A percentile compares a stretch with the other conserved stretches of the same genome.
Conservation (phyloP, 495 filamentous ascomycete genomes). For the Xylaria scruposa region DNA sequence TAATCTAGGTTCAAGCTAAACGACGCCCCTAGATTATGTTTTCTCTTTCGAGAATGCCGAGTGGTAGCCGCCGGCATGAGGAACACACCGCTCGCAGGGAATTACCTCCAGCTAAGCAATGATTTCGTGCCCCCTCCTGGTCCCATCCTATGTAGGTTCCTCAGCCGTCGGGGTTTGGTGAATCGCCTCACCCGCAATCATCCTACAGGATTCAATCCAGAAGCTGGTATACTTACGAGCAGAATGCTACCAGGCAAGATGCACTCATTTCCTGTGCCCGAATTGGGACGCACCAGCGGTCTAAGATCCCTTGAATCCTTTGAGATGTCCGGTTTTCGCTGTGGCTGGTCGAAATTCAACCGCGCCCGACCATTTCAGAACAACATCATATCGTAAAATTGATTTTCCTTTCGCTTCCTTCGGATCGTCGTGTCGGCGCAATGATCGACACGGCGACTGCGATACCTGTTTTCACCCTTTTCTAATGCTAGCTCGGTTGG, state of each 20-base stretch:
- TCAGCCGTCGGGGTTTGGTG: not conserved
- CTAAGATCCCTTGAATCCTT: not conserved
- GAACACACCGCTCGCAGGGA: not conserved
- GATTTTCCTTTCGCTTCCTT: slow-evolving; percentile 1
- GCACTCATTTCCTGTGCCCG: not conserved
- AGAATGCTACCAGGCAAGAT: slow-evolving; percentile 4
- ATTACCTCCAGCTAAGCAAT: not conserved
- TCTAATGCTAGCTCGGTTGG: not conserved
- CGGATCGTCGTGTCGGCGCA: not conserved
- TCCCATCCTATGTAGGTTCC: not conserved
- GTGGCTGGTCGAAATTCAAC: not conserved
- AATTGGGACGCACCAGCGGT: not conserved
- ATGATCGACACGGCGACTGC: not conserved
- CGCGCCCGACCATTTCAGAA: not conserved
- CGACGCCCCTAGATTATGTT: not conserved
- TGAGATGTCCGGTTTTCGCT: slow-evolving; percentile 15
- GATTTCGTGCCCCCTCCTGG: not conserved
- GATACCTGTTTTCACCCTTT: not conserved
- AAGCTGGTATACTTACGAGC: not conserved
- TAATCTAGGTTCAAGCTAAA: not conserved
- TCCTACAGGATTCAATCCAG: slow-evolving; percentile 21
- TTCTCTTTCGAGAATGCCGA: not conserved
- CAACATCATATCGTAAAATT: not conserved
- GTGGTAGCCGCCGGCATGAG: not conserved
- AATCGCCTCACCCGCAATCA: slow-evolving; percentile 6